These are phyloP conservation scores for Podila clonocystis DNA, from an alignment of 192 early-diverging fungal species.

Conservation along the genomic window DNA sequence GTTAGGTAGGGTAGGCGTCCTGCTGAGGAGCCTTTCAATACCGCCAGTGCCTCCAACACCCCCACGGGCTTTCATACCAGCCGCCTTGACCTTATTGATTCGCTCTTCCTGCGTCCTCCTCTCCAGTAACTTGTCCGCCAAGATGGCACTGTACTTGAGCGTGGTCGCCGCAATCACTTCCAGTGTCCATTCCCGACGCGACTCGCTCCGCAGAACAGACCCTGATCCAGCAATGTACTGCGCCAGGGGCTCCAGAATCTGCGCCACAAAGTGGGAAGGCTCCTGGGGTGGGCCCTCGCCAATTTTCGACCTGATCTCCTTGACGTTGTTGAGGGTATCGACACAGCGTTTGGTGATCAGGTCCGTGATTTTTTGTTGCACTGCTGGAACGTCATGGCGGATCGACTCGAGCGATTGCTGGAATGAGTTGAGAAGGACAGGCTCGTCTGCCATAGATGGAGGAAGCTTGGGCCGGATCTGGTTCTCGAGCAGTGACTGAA, in stretches of 20 bases:
- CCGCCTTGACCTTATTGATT: constrained; percentile 10
- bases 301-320: constrained; percentile 51
- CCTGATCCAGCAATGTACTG: constrained; percentile 39
- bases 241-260: constrained; percentile 58
- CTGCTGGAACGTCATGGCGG: constrained; percentile 46
- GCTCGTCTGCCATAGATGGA: constrained; percentile 49
- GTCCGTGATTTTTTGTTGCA: constrained; percentile 48
- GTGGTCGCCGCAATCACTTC: constrained; percentile 56
- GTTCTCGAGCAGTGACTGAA: constrained; percentile 31
- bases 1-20: background rate
- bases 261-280: constrained; percentile 60
- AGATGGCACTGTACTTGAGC: constrained; percentile 26
- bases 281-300: constrained; percentile 56
- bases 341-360: constrained; percentile 59
- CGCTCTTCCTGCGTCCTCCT: constrained; percentile 22
- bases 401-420: constrained; percentile 11
- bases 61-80: constrained; percentile 6
- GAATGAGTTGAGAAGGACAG: constrained; percentile 55
- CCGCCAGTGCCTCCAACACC: background rate
- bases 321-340: constrained; percentile 51
- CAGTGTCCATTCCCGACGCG: constrained; percentile 27
- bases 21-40: background rate
- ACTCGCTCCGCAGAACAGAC: constrained; percentile 24
- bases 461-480: constrained; percentile 60
- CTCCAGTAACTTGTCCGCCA: constrained; percentile 51